Evolutionary conservation across 257 asterid species (phyloP).

Genomic region (Paraleonurus japonicus): DNA sequence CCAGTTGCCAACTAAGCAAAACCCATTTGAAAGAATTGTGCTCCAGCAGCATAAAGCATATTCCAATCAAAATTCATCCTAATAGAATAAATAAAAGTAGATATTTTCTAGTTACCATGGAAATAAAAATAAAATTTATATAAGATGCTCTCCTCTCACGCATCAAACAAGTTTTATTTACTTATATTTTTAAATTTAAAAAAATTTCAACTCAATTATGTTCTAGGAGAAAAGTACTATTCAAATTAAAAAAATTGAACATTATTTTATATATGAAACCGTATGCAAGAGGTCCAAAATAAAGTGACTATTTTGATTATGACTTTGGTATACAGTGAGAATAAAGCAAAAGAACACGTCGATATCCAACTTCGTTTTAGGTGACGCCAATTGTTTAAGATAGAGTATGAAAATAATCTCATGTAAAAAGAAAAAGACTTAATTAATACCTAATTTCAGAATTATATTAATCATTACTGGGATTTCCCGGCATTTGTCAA

Average conservation of each 20-base stretch:
- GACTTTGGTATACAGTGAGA: neutral
- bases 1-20: neutral
- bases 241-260: too few species aligned
- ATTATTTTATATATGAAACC: too few species aligned
- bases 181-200: too few species aligned
- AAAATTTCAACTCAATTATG: too few species aligned
- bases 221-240: too few species aligned
- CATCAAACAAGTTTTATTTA: too few species aligned
- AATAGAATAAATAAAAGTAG: slow-evolving; percentile 6
- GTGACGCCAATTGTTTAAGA: slow-evolving; percentile 20
- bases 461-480: too few species aligned
- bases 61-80: neutral
- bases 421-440: neutral
- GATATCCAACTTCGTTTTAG: slow-evolving; percentile 7
- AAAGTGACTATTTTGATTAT: slow-evolving; percentile 14
- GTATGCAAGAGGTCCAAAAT: too few species aligned
- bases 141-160: too few species aligned
- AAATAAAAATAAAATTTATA: too few species aligned
- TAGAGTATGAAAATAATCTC: neutral
- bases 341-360: slow-evolving; percentile 19
- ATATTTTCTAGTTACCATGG: neutral
- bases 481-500: too few species aligned
- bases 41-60: neutral
- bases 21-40: neutral
- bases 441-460: neutral